These are phyloP conservation scores for Yarrowia keelungensis DNA, from an alignment of 805 yeast genomes.

Conservation along the genomic window DNA sequence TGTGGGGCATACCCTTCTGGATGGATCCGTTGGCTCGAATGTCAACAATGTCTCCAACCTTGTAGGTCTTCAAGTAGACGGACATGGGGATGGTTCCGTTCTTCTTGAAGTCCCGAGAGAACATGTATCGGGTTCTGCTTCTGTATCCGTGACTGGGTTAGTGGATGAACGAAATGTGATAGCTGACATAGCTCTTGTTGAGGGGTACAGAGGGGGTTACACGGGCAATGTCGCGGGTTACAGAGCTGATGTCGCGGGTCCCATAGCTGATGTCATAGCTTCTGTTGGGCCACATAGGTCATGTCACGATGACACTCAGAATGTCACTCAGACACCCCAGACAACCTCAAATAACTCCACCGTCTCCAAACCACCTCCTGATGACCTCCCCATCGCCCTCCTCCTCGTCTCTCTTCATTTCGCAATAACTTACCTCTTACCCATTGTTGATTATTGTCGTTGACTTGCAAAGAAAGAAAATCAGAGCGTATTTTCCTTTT, in stretches of 20 bases:
- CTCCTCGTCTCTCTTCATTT: neutral
- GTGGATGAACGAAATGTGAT: no score
- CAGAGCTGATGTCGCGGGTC: no score
- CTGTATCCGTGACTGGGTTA: slow-evolving; percentile 74
- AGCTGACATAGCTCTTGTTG: no score
- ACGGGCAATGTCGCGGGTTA: no score
- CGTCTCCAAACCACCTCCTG: no score
- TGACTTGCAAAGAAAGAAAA: slow-evolving; percentile 38
- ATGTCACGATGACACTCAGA: no score
- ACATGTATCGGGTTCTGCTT: slow-evolving; percentile 99
- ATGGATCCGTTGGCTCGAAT: slow-evolving; percentile 98
- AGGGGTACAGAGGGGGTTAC: no score
- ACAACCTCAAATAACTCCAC: no score
- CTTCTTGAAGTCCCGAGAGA: slow-evolving; percentile 99
- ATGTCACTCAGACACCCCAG: no score
- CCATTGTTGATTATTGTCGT: slow-evolving; percentile 44
- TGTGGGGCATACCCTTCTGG: slow-evolving; percentile 99
- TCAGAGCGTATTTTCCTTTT: slow-evolving; percentile 39
- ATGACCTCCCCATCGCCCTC: neutral
- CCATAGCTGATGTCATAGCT: no score
- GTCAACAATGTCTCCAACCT: slow-evolving; percentile 99
- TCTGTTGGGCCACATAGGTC: no score
- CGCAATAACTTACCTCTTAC: slow-evolving; percentile 44
- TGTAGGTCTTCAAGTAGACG: slow-evolving; percentile 96
- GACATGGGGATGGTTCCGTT: slow-evolving; percentile 95